These are phyloP conservation scores for Boletus fagicola DNA, from an alignment of 768 basidiomycete species.

Conservation along the genomic window DNA sequence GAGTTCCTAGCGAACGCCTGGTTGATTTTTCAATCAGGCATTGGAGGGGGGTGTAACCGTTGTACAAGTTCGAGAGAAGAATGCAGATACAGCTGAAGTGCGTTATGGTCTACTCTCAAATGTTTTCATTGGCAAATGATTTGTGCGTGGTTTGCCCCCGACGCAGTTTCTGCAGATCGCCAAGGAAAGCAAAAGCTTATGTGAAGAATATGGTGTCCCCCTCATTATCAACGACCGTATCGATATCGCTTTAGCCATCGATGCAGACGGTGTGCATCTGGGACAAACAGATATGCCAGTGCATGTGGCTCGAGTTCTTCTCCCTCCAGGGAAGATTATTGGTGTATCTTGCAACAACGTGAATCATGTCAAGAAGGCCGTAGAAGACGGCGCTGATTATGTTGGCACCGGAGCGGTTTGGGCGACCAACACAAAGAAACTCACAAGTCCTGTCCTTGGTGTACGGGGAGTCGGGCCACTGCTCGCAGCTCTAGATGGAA, in stretches of 20 bases:
- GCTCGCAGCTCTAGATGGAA: constrained; percentile 62
- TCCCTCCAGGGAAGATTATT: constrained; percentile 69
- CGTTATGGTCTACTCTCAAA: constrained; percentile 21
- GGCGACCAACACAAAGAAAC: constrained; percentile 75
- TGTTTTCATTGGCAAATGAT: not conserved
- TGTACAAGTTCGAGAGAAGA: constrained; percentile 89
- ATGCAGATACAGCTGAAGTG: constrained; percentile 76
- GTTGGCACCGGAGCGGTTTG: constrained; percentile 87
- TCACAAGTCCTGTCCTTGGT: constrained; percentile 63
- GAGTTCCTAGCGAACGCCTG: not conserved
- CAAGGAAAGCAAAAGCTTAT: constrained; percentile 62
- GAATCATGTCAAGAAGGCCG: constrained; percentile 61
- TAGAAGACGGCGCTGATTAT: constrained; percentile 72
- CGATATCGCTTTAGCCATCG: constrained; percentile 79
- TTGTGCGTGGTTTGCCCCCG: not conserved
- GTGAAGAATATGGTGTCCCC: constrained; percentile 74
- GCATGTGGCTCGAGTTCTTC: constrained; percentile 57
- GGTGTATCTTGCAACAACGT: constrained; percentile 77
- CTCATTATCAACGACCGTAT: constrained; percentile 86
- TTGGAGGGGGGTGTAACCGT: constrained; percentile 85
- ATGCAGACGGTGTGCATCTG: constrained; percentile 80
- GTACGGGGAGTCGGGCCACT: constrained; percentile 69
- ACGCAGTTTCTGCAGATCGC: constrained; percentile 77
- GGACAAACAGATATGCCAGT: constrained; percentile 88
- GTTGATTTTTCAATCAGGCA: constrained; percentile 44